Conservation (phyloP, 2,329 filamentous ascomycete species). For the Fusarium denticulatum region DNA sequence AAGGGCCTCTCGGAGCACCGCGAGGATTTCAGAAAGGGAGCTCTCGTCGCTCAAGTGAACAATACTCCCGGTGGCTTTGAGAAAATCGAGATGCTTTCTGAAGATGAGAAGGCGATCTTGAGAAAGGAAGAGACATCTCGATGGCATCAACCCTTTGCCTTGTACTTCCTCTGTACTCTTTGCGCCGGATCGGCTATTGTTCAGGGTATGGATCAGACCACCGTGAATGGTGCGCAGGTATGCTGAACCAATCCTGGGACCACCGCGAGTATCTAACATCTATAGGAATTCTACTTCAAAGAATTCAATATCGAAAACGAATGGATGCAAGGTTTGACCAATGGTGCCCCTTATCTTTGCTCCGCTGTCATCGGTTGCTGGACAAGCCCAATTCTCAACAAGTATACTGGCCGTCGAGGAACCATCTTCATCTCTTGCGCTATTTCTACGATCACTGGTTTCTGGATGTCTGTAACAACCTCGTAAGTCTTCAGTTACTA, state of each 20-base stretch:
- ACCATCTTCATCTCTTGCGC: slow-evolving; percentile 72
- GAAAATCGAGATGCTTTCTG: slow-evolving; percentile 38
- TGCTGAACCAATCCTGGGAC: fast-evolving
- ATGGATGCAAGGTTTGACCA: slow-evolving; percentile 64
- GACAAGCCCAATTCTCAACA: slow-evolving; percentile 60
- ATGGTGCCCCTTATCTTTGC: slow-evolving; percentile 66
- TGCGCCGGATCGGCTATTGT: slow-evolving; percentile 63
- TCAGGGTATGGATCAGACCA: slow-evolving; percentile 74
- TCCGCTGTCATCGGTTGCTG: slow-evolving; percentile 51
- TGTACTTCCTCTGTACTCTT: slow-evolving; percentile 50
- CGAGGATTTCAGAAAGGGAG: slow-evolving; percentile 62
- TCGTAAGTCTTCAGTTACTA: slow-evolving; percentile 55
- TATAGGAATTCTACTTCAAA: slow-evolving; percentile 49
- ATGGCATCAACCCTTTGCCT: slow-evolving; percentile 47
- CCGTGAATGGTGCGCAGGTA: slow-evolving; percentile 71
- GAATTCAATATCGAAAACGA: slow-evolving; percentile 50
- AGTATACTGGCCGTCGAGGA: slow-evolving; percentile 69
- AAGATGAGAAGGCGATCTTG: slow-evolving; percentile 45
- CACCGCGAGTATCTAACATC: fast-evolving
- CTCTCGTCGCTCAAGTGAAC: slow-evolving; percentile 60
- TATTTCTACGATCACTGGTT: slow-evolving; percentile 58
- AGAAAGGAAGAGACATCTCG: slow-evolving; percentile 44
- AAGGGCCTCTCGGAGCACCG: slow-evolving; percentile 48
- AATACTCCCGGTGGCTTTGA: slow-evolving; percentile 48
- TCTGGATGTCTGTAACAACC: slow-evolving; percentile 66